These are phyloP conservation scores for Petunia hybrid DNA, from an alignment of 305 asterid genomes.

Conservation along the genomic window DNA sequence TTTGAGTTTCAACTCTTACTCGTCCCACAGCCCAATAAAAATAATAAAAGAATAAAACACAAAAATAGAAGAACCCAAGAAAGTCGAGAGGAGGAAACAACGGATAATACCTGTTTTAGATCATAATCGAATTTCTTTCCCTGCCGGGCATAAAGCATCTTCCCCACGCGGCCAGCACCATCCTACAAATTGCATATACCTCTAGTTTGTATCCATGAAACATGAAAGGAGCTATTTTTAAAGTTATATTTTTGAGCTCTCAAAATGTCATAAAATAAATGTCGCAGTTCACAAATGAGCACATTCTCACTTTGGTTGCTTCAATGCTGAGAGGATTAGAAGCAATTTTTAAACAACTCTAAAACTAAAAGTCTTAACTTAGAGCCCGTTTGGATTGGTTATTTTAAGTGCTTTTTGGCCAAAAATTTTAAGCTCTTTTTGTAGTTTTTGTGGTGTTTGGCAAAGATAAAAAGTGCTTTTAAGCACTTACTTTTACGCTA, in stretches of 20 bases:
- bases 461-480: too few relatives aligned
- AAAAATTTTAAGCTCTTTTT: too few relatives aligned
- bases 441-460: too few relatives aligned
- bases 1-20: not conserved
- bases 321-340: not conserved
- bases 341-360: not conserved
- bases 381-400: too few relatives aligned
- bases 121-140: constrained; percentile 91
- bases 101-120: constrained; percentile 73
- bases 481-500: too few relatives aligned
- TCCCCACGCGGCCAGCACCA: constrained; percentile 98
- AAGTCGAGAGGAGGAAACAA: not conserved
- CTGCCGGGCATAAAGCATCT: constrained; percentile 93
- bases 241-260: constrained; percentile 21
- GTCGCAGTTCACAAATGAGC: not conserved
- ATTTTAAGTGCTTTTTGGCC: too few relatives aligned
- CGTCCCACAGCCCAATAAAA: not conserved
- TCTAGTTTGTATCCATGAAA: constrained; percentile 33
- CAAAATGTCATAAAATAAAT: not conserved
- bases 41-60: not conserved
- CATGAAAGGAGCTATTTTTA: not conserved
- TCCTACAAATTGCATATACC: constrained; percentile 55
- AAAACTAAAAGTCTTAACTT: too few relatives aligned
- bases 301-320: not conserved
- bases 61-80: not conserved